These are phyloP conservation scores for Cryphonectria carpinicola DNA, from an alignment of 2,329 filamentous ascomycete species.

Conservation along the genomic window DNA sequence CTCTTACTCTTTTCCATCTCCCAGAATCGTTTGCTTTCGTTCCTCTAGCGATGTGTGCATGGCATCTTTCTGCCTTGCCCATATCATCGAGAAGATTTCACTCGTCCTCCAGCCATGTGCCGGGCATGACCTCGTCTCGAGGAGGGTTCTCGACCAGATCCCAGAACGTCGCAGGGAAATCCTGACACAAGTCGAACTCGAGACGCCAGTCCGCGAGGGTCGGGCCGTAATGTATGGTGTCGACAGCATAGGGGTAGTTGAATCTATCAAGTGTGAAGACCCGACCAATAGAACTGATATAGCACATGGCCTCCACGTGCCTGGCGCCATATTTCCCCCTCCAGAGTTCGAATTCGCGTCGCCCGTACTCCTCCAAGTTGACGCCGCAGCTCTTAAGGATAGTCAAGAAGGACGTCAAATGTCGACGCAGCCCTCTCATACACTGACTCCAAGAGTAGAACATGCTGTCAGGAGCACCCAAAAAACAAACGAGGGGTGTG, in stretches of 20 bases:
- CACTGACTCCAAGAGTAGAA: no score
- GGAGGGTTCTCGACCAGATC: slow-evolving; percentile 1
- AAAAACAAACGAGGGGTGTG: not conserved
- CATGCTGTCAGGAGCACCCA: accelerated
- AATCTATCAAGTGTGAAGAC: accelerated
- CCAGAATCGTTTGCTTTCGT: not conserved
- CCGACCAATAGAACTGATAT: not conserved
- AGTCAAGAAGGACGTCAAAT: not conserved
- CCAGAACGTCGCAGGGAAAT: not conserved
- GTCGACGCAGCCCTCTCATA: not conserved
- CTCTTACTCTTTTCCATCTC: not conserved
- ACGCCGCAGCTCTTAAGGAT: slow-evolving; percentile 1
- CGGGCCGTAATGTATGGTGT: slow-evolving; percentile 2
- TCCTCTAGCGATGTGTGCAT: not conserved
- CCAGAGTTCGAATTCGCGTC: not conserved
- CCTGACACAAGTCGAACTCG: not conserved
- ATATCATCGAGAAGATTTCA: not conserved
- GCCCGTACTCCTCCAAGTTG: slow-evolving; percentile 9
- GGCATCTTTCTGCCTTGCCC: no score
- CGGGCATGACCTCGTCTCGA: not conserved
- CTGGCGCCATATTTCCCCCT: no score
- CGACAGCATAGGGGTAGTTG: not conserved
- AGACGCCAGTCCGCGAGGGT: slow-evolving; percentile 4
- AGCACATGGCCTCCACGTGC: not conserved
- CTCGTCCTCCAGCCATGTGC: slow-evolving; percentile 7